Base-by-base conservation (phyloP, 805 yeast species). In the Maudiozyma saulgeensis region DNA sequence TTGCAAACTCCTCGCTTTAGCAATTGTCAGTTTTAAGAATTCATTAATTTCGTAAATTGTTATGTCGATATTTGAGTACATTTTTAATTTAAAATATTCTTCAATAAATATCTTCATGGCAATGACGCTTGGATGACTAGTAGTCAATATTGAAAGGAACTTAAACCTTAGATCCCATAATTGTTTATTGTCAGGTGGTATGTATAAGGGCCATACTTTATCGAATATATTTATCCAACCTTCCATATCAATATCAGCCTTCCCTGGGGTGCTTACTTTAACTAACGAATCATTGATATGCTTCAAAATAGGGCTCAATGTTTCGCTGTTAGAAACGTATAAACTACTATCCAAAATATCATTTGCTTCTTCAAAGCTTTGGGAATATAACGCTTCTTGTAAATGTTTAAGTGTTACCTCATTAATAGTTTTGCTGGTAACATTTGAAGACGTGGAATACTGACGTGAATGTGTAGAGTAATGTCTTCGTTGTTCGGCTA, bases 401-500 rank as follows among this genome's bases (percentile, higher is more conserved):
- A 45, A 26, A 6, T 31, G 3, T 16, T 35, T 35, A n/a, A 35
- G n/a, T n/a, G 12, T 28, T 9, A 13, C 19, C 18, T 19, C 19
- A 38, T 13, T 38, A 16, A 16, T 38, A 18, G 7, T 7, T 18
- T 38, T 26, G 16, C 23, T 18, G 18, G 13, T 28, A 9, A 8
- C 12, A 9, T 11, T 28, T 11, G 32, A 28, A 9, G 32, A 28
- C 21, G 37, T 26, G 11, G 7, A 15, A 18, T 37, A 37, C 19
- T 39, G 42, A 13, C 26, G 21, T n/a, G n/a, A 13, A 19, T 13
- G 9, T 19, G 66, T 65, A 1, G 64, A 59, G 41, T 58, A 66
- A 21, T 49, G 50, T 47, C 68, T 58, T 39, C 56, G 56, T 46
- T 60, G 62, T 19, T 56, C 50, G 12, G 63, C 64, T 25, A 64